Conservation (phyloP, 192 early-diverging fungal genomes). For the Diversispora epigaea region DNA sequence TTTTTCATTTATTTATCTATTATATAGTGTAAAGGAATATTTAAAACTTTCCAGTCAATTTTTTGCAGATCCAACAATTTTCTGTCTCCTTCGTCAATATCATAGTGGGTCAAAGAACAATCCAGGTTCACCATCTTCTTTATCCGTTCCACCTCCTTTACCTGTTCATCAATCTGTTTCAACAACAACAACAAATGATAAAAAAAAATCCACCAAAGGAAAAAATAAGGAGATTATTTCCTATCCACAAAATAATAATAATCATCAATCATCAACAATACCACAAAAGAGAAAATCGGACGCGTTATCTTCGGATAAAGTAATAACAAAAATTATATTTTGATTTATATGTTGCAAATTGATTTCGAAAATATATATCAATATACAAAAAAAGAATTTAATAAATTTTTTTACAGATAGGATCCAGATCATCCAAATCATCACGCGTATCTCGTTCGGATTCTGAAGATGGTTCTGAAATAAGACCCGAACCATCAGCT, state of each 20-base stretch:
- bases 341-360: too few relatives aligned
- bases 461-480: not conserved
- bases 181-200: not conserved
- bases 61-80: constrained; percentile 27
- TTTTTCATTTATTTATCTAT: not conserved
- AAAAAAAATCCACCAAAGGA: too few relatives aligned
- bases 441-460: not conserved
- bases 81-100: constrained; percentile 26
- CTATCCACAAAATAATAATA: too few relatives aligned
- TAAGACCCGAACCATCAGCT: constrained; percentile 7
- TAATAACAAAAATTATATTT: too few relatives aligned
- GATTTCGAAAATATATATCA: too few relatives aligned
- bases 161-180: not conserved
- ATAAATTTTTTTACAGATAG: too few relatives aligned
- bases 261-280: too few relatives aligned
- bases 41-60: constrained; percentile 15
- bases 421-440: not conserved
- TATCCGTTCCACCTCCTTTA: not conserved
- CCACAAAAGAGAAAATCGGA: too few relatives aligned
- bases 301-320: too few relatives aligned
- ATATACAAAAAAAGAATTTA: too few relatives aligned
- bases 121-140: not conserved
- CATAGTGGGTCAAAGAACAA: not conserved
- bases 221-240: too few relatives aligned
- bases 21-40: constrained; percentile 12